A percentile compares a stretch with the other conserved stretches of the same genome.
Conservation (phyloP, 306 rosid species). For the Cicer pinnatifidum region DNA sequence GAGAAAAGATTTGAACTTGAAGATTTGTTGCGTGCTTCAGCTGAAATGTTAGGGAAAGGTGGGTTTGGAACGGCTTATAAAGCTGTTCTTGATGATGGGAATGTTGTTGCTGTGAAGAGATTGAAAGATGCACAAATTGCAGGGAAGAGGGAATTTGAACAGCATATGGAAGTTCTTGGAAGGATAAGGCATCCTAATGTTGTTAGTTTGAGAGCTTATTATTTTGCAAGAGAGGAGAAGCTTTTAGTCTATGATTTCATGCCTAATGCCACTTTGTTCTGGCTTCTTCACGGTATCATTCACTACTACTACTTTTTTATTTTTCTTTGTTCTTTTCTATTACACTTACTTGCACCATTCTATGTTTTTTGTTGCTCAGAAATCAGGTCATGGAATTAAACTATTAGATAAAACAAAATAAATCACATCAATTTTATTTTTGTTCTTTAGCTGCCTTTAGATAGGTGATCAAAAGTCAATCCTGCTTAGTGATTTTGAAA, state of each 20-base stretch:
- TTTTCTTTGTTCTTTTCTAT: neutral
- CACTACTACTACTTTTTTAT: neutral
- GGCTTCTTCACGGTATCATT: slow-evolving; percentile 88
- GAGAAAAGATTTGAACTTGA: slow-evolving; percentile 83
- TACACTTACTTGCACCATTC: neutral
- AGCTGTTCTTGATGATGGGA: slow-evolving; percentile 89
- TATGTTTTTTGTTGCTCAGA: slow-evolving; percentile 10
- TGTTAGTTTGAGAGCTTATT: slow-evolving; percentile 83
- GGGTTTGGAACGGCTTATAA: slow-evolving; percentile 99
- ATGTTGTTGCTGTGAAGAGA: slow-evolving; percentile 91
- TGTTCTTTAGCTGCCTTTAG: slow-evolving; percentile 28
- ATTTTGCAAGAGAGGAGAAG: slow-evolving; percentile 89
- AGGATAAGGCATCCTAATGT: slow-evolving; percentile 63
- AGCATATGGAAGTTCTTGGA: slow-evolving; percentile 87
- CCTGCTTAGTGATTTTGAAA: slow-evolving; percentile 22
- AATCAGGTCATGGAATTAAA: neutral
- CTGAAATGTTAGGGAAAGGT: slow-evolving; percentile 97
- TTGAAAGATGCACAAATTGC: slow-evolving; percentile 82
- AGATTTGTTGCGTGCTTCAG: slow-evolving; percentile 91
- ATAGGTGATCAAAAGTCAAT: slow-evolving; percentile 20
- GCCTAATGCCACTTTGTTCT: slow-evolving; percentile 90
- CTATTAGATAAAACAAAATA: neutral
- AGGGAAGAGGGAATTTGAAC: slow-evolving; percentile 89
- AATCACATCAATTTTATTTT: neutral
- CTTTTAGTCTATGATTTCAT: slow-evolving; percentile 85